Evolutionary conservation across 2,329 filamentous ascomycete genomes (phyloP).

Genomic region (Monilinia laxa): DNA sequence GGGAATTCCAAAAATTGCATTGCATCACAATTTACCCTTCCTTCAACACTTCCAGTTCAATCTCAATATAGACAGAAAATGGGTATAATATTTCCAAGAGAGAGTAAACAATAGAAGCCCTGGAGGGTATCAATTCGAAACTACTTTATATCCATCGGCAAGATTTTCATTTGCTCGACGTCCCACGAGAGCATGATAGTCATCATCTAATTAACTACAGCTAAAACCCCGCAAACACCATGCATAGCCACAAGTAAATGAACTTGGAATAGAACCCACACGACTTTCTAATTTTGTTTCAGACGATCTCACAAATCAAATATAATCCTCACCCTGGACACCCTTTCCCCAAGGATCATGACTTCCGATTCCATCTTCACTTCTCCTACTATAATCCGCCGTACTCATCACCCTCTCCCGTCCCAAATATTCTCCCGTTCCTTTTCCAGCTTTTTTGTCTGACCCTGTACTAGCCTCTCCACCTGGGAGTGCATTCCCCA

Average conservation of each 20-base stretch:
- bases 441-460: constrained; percentile 30
- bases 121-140: neutral
- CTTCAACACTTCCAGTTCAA: too few relatives aligned
- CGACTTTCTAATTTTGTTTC: neutral
- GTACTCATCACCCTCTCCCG: constrained; percentile 27
- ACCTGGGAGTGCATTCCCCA: constrained; percentile 30
- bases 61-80: neutral
- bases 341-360: constrained; percentile 37
- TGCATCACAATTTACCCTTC: neutral
- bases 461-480: constrained; percentile 24
- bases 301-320: constrained; percentile 25
- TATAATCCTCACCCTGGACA: constrained; percentile 35
- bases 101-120: neutral
- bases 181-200: neutral
- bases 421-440: constrained; percentile 29
- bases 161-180: too few relatives aligned
- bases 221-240: neutral
- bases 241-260: neutral
- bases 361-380: constrained; percentile 33
- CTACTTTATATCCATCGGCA: neutral
- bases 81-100: neutral
- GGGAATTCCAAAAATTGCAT: neutral
- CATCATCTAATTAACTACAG: neutral
- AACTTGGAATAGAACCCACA: neutral
- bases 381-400: constrained; percentile 32